Evolutionary conservation across 2,329 filamentous ascomycete genomes (phyloP).

Genomic region (Blumeria hordei): DNA sequence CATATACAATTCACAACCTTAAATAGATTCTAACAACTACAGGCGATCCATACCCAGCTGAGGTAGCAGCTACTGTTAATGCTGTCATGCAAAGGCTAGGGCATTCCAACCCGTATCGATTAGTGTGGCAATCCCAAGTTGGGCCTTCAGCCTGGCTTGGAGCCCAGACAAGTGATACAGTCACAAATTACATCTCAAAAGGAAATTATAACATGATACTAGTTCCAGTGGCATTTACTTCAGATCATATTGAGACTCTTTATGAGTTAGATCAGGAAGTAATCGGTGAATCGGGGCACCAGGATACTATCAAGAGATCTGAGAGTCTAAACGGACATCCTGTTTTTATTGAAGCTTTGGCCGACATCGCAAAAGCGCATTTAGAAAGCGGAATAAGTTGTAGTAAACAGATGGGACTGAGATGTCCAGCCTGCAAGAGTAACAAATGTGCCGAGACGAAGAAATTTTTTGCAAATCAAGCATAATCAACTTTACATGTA

Average conservation of each 20-base stretch:
- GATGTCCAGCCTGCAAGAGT: conserved; percentile 84
- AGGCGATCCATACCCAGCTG: conserved; percentile 85
- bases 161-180: conserved; percentile 72
- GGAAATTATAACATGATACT: conserved; percentile 79
- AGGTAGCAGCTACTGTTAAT: conserved; percentile 87
- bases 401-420: conserved; percentile 65
- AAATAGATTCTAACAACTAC: conserved; percentile 4
- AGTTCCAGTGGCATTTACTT: conserved; percentile 91
- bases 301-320: conserved; percentile 63
- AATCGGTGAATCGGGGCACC: conserved; percentile 61
- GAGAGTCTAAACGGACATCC: conserved; percentile 82
- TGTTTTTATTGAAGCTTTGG: conserved; percentile 74
- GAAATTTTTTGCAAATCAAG: conserved; percentile 27
- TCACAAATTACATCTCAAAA: conserved; percentile 70
- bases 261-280: conserved; percentile 89
- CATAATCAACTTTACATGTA: conserved; percentile 2
- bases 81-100: conserved; percentile 85
- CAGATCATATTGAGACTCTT: conserved; percentile 95
- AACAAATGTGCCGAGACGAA: conserved; percentile 64
- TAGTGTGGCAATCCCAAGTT: conserved; percentile 97
- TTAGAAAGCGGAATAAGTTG: conserved; percentile 42
- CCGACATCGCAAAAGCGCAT: conserved; percentile 65
- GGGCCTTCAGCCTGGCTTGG: conserved; percentile 89
- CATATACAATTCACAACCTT: conserved; percentile 7
- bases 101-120: conserved; percentile 71